Conservation (phyloP, 768 basidiomycete species). For the Pulveroboletus frians region DNA sequence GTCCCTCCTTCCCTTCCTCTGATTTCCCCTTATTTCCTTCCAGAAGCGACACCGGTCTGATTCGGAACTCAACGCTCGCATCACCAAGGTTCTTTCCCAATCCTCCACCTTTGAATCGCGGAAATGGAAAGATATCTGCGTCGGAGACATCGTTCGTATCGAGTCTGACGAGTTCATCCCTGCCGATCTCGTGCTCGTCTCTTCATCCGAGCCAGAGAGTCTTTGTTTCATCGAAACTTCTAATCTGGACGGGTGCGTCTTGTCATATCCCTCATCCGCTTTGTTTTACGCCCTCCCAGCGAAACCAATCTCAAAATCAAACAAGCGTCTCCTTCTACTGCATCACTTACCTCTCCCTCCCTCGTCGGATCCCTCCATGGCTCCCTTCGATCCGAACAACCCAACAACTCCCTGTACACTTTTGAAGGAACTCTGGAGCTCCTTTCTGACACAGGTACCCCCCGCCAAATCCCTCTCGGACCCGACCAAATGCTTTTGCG, state of each 20-base stretch:
- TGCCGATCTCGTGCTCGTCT: slow-evolving; percentile 84
- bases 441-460: slow-evolving; percentile 46
- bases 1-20: not conserved
- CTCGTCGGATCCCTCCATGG: slow-evolving; percentile 72
- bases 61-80: slow-evolving; percentile 80
- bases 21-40: slow-evolving; percentile 9
- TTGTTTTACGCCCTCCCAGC: slow-evolving; percentile 33
- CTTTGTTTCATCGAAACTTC: slow-evolving; percentile 97
- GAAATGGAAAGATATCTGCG: slow-evolving; percentile 85
- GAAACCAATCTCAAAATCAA: slow-evolving; percentile 99
- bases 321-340: slow-evolving; percentile 82
- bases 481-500: slow-evolving; percentile 93
- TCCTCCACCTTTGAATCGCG: slow-evolving; percentile 61
- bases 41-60: slow-evolving; percentile 98
- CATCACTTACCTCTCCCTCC: slow-evolving; percentile 70
- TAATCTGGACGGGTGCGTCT: slow-evolving; percentile 86
- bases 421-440: slow-evolving; percentile 82
- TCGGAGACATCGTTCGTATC: slow-evolving; percentile 89
- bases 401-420: slow-evolving; percentile 96
- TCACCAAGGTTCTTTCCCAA: slow-evolving; percentile 65
- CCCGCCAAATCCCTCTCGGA: slow-evolving; percentile 83
- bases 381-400: slow-evolving; percentile 88
- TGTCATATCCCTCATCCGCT: not conserved
- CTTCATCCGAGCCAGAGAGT: slow-evolving; percentile 93
- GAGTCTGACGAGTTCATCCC: slow-evolving; percentile 94